These are phyloP conservation scores for Penicillium sp. DNA, from an alignment of 2,329 filamentous ascomycete genomes.

Conservation along the genomic window DNA sequence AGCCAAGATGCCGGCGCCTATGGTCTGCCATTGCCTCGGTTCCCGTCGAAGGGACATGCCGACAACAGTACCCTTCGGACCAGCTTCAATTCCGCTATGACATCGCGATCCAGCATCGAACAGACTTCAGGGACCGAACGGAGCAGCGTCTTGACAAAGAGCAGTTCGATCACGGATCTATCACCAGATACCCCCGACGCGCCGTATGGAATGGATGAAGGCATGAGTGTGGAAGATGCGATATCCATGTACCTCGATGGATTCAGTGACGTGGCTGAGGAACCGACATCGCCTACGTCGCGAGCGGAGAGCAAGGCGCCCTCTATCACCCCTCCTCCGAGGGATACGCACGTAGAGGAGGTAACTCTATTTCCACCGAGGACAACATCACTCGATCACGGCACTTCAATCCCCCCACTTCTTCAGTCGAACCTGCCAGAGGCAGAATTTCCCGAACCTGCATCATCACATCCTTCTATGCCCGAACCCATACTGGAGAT, in stretches of 20 bases:
- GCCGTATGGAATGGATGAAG: slow-evolving; percentile 57
- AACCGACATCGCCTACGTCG: slow-evolving; percentile 37
- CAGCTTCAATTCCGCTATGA: slow-evolving; percentile 63
- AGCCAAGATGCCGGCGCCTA: slow-evolving; percentile 26
- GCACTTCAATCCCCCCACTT: slow-evolving; percentile 25
- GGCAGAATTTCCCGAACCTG: not conserved
- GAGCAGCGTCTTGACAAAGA: slow-evolving; percentile 78
- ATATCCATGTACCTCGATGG: slow-evolving; percentile 63
- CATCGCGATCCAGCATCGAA: slow-evolving; percentile 60
- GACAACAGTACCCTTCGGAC: slow-evolving; percentile 50
- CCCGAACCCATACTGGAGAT: slow-evolving; percentile 6
- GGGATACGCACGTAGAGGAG: slow-evolving; percentile 31
- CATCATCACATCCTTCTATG: slow-evolving; percentile 1
- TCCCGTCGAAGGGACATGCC: slow-evolving; percentile 33
- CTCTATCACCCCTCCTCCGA: slow-evolving; percentile 30
- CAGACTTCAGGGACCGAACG: slow-evolving; percentile 70
- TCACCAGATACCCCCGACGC: slow-evolving; percentile 65
- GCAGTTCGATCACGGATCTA: slow-evolving; percentile 70
- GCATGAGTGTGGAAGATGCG: slow-evolving; percentile 62
- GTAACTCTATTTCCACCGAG: slow-evolving; percentile 22
- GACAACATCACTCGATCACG: slow-evolving; percentile 22
- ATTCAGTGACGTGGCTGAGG: slow-evolving; percentile 52
- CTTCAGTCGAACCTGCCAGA: slow-evolving; percentile 10
- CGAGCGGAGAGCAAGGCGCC: slow-evolving; percentile 35
- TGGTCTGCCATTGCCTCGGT: slow-evolving; percentile 34